Evolutionary conservation across 176 grass and related monocot genomes (phyloP), one percentile per base, ranked within the genome.

Genomic region (Carex kokanica): DNA sequence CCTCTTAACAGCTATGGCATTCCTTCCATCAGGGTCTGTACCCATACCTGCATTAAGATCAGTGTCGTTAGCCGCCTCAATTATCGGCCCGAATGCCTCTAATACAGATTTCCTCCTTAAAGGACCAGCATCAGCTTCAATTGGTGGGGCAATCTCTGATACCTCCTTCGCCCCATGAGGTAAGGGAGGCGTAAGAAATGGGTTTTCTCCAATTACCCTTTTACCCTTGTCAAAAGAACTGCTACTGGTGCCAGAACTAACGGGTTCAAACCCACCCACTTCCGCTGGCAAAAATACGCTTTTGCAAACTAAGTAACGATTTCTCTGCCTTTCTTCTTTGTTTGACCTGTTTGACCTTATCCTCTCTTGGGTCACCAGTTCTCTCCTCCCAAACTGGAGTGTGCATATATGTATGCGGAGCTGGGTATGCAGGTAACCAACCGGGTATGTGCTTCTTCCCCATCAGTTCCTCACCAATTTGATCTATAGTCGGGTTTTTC

Each of bases 241-340:
- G 43, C 64, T 75, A 73, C 41, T 52, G 41, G 57, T 43, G 60
- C 53, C 69, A 78, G 51, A 8, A 51, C 11, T 45, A 3, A 53
- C 45, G 0, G 88, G 69, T 9, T 24, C 47, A 64, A 87, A 85
- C 32, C 86, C 86, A 38, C 85, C 31, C 34, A 67, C 4, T 36
- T 36, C 41, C 74, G 2, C 10, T 86, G 34, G 55, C 78, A n/a
- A 81, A 87, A 62, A 93, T 72, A 20, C 84, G 68, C 25, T 85
- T 78, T 15, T 88, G 88, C 60, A 93, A 79, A 74, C 61, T 79
- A 7, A 90, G 62, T 62, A 88, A 84, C 0, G 88, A 90, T 61
- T 84, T 90, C 68, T 88, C 91, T 6, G 88, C 91, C 78, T 88
- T 93, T 83, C 81, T 87, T 79, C 84, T 51, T 68, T 88, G 86